Base-by-base conservation (phyloP, 768 basidiomycete species). In the Suillus ampliporus region DNA sequence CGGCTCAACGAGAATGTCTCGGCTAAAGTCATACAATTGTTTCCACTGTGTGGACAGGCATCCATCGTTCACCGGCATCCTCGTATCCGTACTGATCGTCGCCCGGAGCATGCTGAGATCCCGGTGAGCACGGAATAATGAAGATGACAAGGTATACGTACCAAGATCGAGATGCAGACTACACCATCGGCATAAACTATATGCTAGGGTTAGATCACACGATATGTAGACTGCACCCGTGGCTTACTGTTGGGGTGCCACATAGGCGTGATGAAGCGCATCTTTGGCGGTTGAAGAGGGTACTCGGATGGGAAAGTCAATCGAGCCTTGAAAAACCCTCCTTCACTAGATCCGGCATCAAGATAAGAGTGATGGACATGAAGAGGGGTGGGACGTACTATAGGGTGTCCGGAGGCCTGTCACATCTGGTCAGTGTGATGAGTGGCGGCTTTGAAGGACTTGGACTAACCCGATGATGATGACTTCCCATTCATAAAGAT, bases 61-160 rank as follows among this genome's bases (percentile, higher is more conserved):
- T 81, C 97, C 97, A 99, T 65, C 97, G 81, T 79, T 99, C 97
- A 48, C 94, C 91, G 2, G 97, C 95, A 69, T 96, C 94, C 75
- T 99, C 97, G 70, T 97, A 98, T 13, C 97, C 92, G 69, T 92
- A 98, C 74, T 98, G 92, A 77, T 99, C 97, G 43, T 96, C 94
- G 37, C 95, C 97, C 0, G 97, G 97, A 40, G 92, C 88, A 71
- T 99, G 97, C 94, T 97, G 67, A 44, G 60, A 66, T 35, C 28
- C 37, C 37, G 28, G 58, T 67, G 28, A 66, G 48, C 31, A 43
- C 14, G 35, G 41, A n/a, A 31, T 56, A 28, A 34, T 11, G 48
- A 17, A 60, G 21, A 58, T 5, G 59, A 35, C 19, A 10, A 28
- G 4, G 2, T 17, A 41, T 15, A 37, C 1, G 57, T 64, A 91